phyloP scores from a whole-genome alignment of 371 early-diverging fungal genomes.

The Phascolomyces articulosus region DNA sequence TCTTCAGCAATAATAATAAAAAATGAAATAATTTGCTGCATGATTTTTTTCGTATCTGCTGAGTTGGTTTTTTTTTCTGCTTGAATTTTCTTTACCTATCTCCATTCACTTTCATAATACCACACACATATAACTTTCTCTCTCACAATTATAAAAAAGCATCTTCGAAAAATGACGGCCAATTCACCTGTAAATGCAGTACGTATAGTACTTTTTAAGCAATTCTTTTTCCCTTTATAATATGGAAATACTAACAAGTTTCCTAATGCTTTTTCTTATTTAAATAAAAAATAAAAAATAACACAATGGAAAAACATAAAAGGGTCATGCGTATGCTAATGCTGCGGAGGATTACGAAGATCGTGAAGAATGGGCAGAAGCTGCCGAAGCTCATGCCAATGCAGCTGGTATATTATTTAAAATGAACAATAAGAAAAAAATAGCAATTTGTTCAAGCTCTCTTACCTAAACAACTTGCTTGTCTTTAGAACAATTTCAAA shows the following conservation, averaged over 20 bases:
- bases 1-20: too few species aligned
- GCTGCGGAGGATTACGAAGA: slow-evolving; percentile 58
- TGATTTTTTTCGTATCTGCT: not conserved
- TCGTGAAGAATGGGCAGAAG: slow-evolving; percentile 49
- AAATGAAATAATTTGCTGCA: not conserved
- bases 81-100: too few species aligned
- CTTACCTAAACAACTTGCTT: too few species aligned
- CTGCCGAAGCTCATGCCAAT: slow-evolving; percentile 46
- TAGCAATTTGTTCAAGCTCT: too few species aligned
- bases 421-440: too few species aligned
- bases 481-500: slow-evolving; percentile 37
- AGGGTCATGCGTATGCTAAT: slow-evolving; percentile 58
- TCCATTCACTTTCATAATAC: not conserved
- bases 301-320: not conserved
- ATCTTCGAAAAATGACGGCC: slow-evolving; percentile 19
- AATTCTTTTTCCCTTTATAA: too few species aligned
- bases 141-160: not conserved
- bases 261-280: too few species aligned
- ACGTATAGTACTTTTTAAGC: not conserved
- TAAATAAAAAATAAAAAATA: not conserved
- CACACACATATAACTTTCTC: not conserved
- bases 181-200: slow-evolving; percentile 41
- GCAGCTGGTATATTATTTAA: slow-evolving; percentile 57
- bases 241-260: too few species aligned
- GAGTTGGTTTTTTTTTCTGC: not conserved